Percentiles rank a stretch among this genome's conserved stretches.
Conservation (phyloP, 2,329 filamentous ascomycete genomes). For the Fusarium sp. region DNA sequence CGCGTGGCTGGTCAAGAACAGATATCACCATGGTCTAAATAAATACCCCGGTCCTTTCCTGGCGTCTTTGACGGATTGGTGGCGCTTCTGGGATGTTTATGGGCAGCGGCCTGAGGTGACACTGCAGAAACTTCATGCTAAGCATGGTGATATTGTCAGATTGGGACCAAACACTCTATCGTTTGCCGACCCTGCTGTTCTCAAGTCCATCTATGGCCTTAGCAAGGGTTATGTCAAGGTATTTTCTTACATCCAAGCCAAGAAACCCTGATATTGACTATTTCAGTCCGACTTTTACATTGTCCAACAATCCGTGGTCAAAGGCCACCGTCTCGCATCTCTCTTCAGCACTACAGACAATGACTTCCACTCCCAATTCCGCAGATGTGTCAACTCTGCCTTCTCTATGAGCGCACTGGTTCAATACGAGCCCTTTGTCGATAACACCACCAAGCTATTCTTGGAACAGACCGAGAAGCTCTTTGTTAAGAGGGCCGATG, state of each 20-base stretch:
- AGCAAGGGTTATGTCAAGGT: conserved; percentile 86
- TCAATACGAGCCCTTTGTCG: conserved; percentile 83
- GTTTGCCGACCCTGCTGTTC: conserved; percentile 76
- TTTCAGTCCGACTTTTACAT: conserved; percentile 80
- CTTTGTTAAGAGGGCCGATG: conserved; percentile 56
- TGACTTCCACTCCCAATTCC: conserved; percentile 77
- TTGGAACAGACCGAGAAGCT: conserved; percentile 68
- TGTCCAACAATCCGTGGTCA: conserved; percentile 77
- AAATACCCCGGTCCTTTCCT: conserved; percentile 78
- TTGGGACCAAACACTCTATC: conserved; percentile 79
- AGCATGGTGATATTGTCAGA: conserved; percentile 79
- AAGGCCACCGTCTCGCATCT: conserved; percentile 74
- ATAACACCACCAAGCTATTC: conserved; percentile 77
- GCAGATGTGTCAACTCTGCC: conserved; percentile 78
- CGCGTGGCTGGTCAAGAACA: conserved; percentile 34
- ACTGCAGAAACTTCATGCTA: conserved; percentile 72
- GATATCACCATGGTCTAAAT: conserved; percentile 66
- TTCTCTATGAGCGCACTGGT: conserved; percentile 82
- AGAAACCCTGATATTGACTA: not conserved
- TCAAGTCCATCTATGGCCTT: conserved; percentile 81
- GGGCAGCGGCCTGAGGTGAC: conserved; percentile 71
- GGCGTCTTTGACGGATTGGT: conserved; percentile 73
- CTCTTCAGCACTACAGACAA: conserved; percentile 83
- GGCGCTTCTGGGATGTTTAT: conserved; percentile 77
- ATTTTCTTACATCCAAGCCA: conserved; percentile 49